Evolutionary conservation across 2,329 filamentous ascomycete genomes (phyloP).

Genomic region (Phaeosphaeriaceae sp.): DNA sequence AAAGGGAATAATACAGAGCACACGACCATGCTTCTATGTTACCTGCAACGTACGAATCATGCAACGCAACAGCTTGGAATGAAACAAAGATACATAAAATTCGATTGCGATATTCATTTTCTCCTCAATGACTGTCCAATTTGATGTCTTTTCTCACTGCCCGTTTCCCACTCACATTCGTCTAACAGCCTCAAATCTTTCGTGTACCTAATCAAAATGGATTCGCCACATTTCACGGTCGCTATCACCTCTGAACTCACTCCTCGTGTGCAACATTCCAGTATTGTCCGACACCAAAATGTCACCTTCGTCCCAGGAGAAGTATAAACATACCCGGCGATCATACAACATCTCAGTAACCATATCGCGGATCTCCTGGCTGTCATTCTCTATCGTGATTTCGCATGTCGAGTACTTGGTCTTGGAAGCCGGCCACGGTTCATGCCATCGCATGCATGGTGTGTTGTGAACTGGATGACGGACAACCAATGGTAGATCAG

Average conservation of each 20-base stretch:
- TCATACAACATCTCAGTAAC: constrained; percentile 58
- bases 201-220: constrained; percentile 52
- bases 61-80: too few species aligned
- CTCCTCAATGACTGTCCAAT: too few species aligned
- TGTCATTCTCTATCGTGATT: constrained; percentile 52
- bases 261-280: constrained; percentile 58
- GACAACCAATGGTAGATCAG: too few species aligned
- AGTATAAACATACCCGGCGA: constrained; percentile 57
- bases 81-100: too few species aligned
- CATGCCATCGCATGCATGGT: constrained; percentile 62
- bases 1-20: too few species aligned
- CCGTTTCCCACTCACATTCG: too few species aligned
- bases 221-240: constrained; percentile 60
- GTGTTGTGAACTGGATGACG: constrained; percentile 50
- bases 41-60: too few species aligned
- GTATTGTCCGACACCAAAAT: constrained; percentile 61
- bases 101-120: too few species aligned
- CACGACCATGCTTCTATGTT: too few species aligned
- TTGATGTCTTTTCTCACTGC: too few species aligned
- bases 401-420: constrained; percentile 58
- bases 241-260: constrained; percentile 53
- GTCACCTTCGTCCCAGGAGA: constrained; percentile 63
- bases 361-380: constrained; percentile 45
- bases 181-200: too few species aligned
- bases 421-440: constrained; percentile 60